Conservation (phyloP, 257 asterid species). For the Nicotiana paniculata region DNA sequence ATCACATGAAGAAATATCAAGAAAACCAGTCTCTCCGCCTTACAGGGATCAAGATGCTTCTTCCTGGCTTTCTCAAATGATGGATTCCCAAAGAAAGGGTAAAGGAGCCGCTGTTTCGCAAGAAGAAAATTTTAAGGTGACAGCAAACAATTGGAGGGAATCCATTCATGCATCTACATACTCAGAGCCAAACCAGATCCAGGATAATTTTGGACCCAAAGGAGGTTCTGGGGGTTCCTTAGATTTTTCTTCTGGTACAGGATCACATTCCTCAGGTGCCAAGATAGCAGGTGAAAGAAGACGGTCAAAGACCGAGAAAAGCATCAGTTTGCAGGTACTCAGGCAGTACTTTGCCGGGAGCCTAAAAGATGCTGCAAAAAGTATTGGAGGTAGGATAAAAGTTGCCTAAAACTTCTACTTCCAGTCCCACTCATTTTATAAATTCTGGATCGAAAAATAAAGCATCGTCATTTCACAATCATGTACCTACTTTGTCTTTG, state of each 20-base stretch:
- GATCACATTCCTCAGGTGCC: conserved; percentile 24
- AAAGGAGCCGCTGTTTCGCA: conserved; percentile 40
- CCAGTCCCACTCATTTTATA: neutral
- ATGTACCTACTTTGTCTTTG: neutral
- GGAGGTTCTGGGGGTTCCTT: conserved; percentile 25
- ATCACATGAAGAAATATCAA: conserved; percentile 16
- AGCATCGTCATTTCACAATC: neutral
- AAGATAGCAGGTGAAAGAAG: conserved; percentile 41
- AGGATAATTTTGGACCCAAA: conserved; percentile 31
- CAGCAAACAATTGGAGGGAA: conserved; percentile 29
- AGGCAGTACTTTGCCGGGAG: conserved; percentile 74
- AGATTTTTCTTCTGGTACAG: conserved; percentile 30
- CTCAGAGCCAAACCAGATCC: conserved; percentile 25
- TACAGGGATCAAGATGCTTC: conserved; percentile 25
- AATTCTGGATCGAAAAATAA: neutral
- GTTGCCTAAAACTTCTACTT: neutral
- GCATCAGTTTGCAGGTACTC: conserved; percentile 62
- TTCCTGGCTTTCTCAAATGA: conserved; percentile 38
- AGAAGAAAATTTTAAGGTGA: conserved; percentile 39
- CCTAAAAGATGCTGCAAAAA: conserved; percentile 77
- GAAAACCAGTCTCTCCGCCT: conserved; percentile 17
- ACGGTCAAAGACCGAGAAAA: conserved; percentile 58
- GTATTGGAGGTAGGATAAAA: conserved; percentile 58
- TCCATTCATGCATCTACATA: conserved; percentile 17
- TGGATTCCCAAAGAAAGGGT: conserved; percentile 40